A percentile compares a stretch with the other conserved stretches of the same genome.
Conservation (phyloP, 2,329 filamentous ascomycete genomes). For the Pleomassaria siparia region DNA sequence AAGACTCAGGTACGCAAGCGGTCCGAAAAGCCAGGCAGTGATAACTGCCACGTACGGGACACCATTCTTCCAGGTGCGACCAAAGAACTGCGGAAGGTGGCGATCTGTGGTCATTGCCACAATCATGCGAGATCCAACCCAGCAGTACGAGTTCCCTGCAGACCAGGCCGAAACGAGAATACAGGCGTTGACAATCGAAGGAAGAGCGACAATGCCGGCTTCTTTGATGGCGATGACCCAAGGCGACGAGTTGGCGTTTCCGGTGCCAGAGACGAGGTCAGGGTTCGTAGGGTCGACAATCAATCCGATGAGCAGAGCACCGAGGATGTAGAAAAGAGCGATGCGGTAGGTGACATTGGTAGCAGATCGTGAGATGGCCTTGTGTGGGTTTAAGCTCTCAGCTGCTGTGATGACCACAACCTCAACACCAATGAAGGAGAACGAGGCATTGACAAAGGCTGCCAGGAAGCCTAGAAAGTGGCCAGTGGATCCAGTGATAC, state of each 20-base stretch:
- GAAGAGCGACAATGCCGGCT: conserved; percentile 56
- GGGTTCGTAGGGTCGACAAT: conserved; percentile 55
- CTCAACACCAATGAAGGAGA: conserved; percentile 50
- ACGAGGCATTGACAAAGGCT: conserved; percentile 51
- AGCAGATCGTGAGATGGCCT: conserved; percentile 62
- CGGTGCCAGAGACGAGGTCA: conserved; percentile 38
- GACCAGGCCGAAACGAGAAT: conserved; percentile 58
- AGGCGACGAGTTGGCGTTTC: conserved; percentile 52
- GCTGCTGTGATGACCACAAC: conserved; percentile 64
- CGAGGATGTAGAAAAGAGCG: conserved; percentile 47
- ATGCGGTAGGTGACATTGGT: conserved; percentile 43
- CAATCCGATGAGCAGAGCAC: conserved; percentile 59
- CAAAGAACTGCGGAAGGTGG: conserved; percentile 57
- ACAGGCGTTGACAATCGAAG: conserved; percentile 62
- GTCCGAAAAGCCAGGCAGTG: conserved; percentile 65
- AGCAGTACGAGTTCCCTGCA: conserved; percentile 58
- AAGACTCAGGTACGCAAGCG: conserved; percentile 75
- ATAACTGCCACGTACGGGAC: conserved; percentile 74
- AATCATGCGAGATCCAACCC: conserved; percentile 57
- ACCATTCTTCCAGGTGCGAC: conserved; percentile 60
- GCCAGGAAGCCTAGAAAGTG: conserved; percentile 61
- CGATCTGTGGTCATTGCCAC: conserved; percentile 58
- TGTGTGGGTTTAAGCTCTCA: conserved; percentile 64
- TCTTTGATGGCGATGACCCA: conserved; percentile 64
- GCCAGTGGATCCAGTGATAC: conserved; percentile 55